Conservation (phyloP, 1,284 basidiomycete species). For the Paramarasmius palmivorus region DNA sequence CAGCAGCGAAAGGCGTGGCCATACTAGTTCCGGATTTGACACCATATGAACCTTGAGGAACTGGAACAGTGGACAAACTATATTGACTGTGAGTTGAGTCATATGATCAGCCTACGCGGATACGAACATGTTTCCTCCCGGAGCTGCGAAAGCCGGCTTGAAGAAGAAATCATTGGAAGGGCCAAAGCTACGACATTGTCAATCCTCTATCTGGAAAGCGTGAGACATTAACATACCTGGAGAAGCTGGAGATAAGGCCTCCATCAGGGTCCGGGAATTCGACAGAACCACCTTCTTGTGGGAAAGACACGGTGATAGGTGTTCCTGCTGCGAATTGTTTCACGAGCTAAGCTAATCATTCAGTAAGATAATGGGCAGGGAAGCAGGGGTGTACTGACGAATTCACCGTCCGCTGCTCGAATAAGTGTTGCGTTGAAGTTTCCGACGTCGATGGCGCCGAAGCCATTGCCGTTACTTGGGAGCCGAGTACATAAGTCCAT, state of each 20-base stretch:
- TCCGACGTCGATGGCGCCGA: constrained; percentile 38
- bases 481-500: neutral
- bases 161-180: constrained; percentile 62
- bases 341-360: constrained; percentile 28
- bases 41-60: constrained; percentile 1
- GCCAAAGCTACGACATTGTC: constrained; percentile 39
- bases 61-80: constrained; percentile 8
- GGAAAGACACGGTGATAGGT: constrained; percentile 48
- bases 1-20: constrained; percentile 59
- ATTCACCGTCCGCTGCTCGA: constrained; percentile 31
- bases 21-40: constrained; percentile 41
- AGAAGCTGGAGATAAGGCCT: constrained; percentile 59
- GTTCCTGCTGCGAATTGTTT: constrained; percentile 37
- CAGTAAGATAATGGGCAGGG: neutral
- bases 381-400: neutral
- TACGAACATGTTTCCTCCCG: constrained; percentile 63
- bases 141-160: constrained; percentile 58
- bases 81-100: constrained; percentile 34
- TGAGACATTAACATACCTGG: constrained; percentile 26
- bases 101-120: constrained; percentile 43
- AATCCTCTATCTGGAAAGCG: neutral
- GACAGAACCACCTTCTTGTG: constrained; percentile 37
- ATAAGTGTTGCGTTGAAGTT: constrained; percentile 45
- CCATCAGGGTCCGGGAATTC: constrained; percentile 44
- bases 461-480: constrained; percentile 45